phyloP scores from a whole-genome alignment of 768 basidiomycete genomes.

The Tephrocybe sp. region DNA sequence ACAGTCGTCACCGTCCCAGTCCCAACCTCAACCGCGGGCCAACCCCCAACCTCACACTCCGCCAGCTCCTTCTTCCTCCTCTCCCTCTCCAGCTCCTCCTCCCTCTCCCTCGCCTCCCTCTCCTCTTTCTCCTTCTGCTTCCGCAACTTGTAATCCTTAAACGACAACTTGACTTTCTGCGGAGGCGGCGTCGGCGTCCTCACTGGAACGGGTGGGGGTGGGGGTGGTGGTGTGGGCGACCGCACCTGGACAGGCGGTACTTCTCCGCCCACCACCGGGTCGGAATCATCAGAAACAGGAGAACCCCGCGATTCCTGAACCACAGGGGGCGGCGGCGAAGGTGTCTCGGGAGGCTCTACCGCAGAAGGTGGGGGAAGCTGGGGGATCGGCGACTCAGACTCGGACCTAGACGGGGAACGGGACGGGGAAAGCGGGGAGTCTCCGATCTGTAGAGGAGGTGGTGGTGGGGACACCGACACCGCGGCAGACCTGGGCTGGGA shows the following conservation, averaged over 20 bases:
- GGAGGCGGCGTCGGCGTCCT: background rate
- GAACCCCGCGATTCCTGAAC: too few relatives aligned
- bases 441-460: too few relatives aligned
- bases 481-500: too few relatives aligned
- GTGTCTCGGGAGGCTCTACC: background rate
- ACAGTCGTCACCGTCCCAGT: background rate
- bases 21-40: too few relatives aligned
- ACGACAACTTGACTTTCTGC: background rate
- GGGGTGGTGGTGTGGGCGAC: background rate
- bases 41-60: too few relatives aligned
- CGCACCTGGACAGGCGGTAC: background rate
- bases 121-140: background rate
- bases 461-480: too few relatives aligned
- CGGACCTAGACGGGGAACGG: too few relatives aligned
- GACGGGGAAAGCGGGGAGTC: too few relatives aligned
- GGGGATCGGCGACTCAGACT: too few relatives aligned
- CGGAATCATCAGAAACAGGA: too few relatives aligned
- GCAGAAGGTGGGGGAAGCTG: background rate
- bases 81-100: constrained; percentile 21
- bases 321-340: constrained; percentile 1
- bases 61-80: constrained; percentile 54
- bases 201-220: background rate
- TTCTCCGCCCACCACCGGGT: too few relatives aligned
- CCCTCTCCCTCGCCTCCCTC: background rate
- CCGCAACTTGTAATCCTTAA: background rate